A percentile compares a stretch with the other conserved stretches of the same genome.
Evolutionary conservation across 768 basidiomycete species (phyloP).

Genomic region (Boletus patriciae): DNA sequence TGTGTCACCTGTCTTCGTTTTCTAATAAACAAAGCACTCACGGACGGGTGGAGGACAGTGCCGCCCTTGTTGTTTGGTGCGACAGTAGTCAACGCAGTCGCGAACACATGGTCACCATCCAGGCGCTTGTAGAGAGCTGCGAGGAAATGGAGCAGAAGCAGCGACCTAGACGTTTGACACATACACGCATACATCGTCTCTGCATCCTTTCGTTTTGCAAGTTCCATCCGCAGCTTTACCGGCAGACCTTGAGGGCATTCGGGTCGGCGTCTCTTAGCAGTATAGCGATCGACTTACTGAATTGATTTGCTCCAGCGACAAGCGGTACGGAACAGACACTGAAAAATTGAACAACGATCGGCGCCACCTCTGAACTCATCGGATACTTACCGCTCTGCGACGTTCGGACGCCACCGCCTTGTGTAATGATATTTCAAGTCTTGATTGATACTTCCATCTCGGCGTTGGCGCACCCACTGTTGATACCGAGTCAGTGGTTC

Average conservation of each 20-base stretch:
- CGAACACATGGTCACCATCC: slow-evolving; percentile 52
- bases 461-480: slow-evolving; percentile 35
- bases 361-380: not conserved
- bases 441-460: slow-evolving; percentile 19
- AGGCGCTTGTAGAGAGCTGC: slow-evolving; percentile 59
- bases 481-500: slow-evolving; percentile 48
- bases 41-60: slow-evolving; percentile 46
- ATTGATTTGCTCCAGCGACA: slow-evolving; percentile 48
- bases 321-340: slow-evolving; percentile 60
- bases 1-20: not conserved
- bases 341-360: not conserved
- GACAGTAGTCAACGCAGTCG: slow-evolving; percentile 61
- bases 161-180: slow-evolving; percentile 2
- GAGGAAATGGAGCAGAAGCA: slow-evolving; percentile 5
- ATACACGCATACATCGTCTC: slow-evolving; percentile 31
- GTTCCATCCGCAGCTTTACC: slow-evolving; percentile 37
- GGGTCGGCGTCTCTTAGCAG: not conserved
- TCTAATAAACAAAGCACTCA: slow-evolving; percentile 22
- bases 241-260: slow-evolving; percentile 42
- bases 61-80: slow-evolving; percentile 51
- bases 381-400: slow-evolving; percentile 53
- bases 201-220: slow-evolving; percentile 29
- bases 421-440: slow-evolving; percentile 61
- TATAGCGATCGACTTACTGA: slow-evolving; percentile 36
- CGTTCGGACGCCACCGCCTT: slow-evolving; percentile 34